A percentile compares a stretch with the other conserved stretches of the same genome.
These are phyloP conservation scores for Eimeria acervulina DNA, from an alignment of 169 alveolate species.

Conservation along the genomic window DNA sequence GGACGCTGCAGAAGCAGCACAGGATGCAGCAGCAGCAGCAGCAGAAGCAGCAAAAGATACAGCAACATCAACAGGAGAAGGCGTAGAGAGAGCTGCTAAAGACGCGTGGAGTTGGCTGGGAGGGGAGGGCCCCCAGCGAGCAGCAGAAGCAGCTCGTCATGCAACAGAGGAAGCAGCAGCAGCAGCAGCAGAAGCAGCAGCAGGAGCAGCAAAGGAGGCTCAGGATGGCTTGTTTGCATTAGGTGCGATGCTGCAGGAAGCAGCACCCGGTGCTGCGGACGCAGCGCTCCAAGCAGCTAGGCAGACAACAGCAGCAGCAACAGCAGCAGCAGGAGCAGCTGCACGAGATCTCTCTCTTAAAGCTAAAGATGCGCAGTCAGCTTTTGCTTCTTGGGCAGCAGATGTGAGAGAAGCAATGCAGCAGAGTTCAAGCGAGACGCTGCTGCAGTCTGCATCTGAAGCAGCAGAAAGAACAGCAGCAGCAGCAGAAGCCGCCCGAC, in stretches of 20 bases:
- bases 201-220: slow-evolving; percentile 36
- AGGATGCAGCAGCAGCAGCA: not conserved
- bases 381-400: not conserved
- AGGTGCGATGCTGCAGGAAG: slow-evolving; percentile 27
- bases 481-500: too few relatives aligned
- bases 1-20: not conserved
- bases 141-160: slow-evolving; percentile 24
- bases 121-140: not conserved
- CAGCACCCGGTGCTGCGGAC: slow-evolving; percentile 42
- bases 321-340: slow-evolving; percentile 58
- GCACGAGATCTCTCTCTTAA: slow-evolving; percentile 20
- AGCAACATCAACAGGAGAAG: not conserved
- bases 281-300: not conserved
- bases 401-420: not conserved
- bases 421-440: not conserved
- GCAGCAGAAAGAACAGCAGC: not conserved
- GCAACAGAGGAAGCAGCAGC: not conserved
- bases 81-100: not conserved
- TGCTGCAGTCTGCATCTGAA: not conserved
- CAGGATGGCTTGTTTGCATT: slow-evolving; percentile 1
- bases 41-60: not conserved
- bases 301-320: slow-evolving; percentile 10
- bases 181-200: slow-evolving; percentile 25
- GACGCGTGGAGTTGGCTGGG: not conserved
- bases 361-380: slow-evolving; percentile 17